phyloP scores from a whole-genome alignment of 306 rosid genomes.

The Carpinus viminea region DNA sequence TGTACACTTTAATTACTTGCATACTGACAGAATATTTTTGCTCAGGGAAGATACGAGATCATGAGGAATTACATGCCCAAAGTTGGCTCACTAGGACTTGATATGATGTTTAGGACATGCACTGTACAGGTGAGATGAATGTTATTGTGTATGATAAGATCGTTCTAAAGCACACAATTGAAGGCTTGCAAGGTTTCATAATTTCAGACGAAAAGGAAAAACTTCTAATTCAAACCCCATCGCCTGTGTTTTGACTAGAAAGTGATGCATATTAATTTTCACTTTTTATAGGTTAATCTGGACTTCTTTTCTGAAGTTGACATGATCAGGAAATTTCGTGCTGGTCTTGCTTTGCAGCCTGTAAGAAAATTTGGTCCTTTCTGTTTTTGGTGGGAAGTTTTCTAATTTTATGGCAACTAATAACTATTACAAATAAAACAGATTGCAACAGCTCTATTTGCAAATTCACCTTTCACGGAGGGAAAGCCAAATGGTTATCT shows the following conservation, averaged over 20 bases:
- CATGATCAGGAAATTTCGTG: constrained; percentile 93
- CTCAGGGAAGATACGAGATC: constrained; percentile 91
- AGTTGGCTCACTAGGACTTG: constrained; percentile 97
- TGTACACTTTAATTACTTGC: constrained; percentile 24
- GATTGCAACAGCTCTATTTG: constrained; percentile 99
- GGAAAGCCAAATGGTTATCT: constrained; percentile 94
- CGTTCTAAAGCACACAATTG: constrained; percentile 2
- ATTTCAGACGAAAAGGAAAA: constrained; percentile 23
- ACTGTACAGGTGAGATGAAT: constrained; percentile 82
- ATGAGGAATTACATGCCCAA: constrained; percentile 96
- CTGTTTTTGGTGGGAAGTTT: constrained; percentile 17
- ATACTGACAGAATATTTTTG: constrained; percentile 39
- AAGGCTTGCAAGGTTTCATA: constrained; percentile 1
- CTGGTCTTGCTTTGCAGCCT: constrained; percentile 95
- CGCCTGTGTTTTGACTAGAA: constrained; percentile 16
- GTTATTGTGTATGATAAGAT: constrained; percentile 17
- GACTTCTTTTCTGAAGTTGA: constrained; percentile 96
- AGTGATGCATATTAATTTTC: constrained; percentile 19
- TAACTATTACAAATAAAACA: constrained; percentile 43
- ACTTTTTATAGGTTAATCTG: constrained; percentile 74
- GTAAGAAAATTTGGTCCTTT: constrained; percentile 52
- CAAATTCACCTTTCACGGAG: constrained; percentile 94
- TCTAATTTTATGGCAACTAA: constrained; percentile 31
- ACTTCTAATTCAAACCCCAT: constrained; percentile 9
- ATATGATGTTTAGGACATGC: constrained; percentile 99